Base-by-base conservation (phyloP, 352 stramenopile genomes). In the Phytophthora hibernalis region DNA sequence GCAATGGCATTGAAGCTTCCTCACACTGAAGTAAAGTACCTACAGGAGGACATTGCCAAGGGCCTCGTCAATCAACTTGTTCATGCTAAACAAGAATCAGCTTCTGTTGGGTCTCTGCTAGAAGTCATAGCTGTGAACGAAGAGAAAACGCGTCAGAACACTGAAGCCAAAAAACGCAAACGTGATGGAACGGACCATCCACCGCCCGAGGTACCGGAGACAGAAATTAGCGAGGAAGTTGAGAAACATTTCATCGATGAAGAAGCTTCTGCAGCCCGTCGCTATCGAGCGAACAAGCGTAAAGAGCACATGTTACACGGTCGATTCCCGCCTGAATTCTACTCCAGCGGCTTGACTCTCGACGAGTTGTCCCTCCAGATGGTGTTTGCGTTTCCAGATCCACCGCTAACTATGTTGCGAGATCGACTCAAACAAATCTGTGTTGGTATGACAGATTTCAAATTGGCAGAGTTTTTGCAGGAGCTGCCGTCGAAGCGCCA, bases 401-500 rank as follows among this genome's bases (percentile, higher is more conserved):
- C 89, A 16, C 62, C 72, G 10, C 50, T 91, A 1, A 20, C 42
- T 0, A 55, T 57, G 21, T 75, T 97, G 1, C 68, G 81, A 48
- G 52, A 77, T 30, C 75, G 86, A 20, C 70, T 96, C 0, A 73
- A 89, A 43, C 65, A 61, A 16, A 61, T 92, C 22, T 96, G 85
- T 45, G 86, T 78, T 0, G 87, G 87, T 0, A 89, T 97, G 82
- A 97, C 92, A 0, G 70, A 85, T 12, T 87, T 98, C 22, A 98
- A 98, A 62, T 48, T 93, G 53, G 58, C 65, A 2, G 92, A 98
- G 55, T 72, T 98, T 38, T 77, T 97, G 2, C 77, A 96, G 28
- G 93, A 98, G 70, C 61, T 98, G 5, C 93, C 93, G 1, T 96
- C 91, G 0, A 98, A 98, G 62, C 90, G 88, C 3, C 89, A 98